Evolutionary conservation across 2,329 filamentous ascomycete species (phyloP), one percentile per base, ranked within the genome.

Genomic region (Ascochyta koolunga): DNA sequence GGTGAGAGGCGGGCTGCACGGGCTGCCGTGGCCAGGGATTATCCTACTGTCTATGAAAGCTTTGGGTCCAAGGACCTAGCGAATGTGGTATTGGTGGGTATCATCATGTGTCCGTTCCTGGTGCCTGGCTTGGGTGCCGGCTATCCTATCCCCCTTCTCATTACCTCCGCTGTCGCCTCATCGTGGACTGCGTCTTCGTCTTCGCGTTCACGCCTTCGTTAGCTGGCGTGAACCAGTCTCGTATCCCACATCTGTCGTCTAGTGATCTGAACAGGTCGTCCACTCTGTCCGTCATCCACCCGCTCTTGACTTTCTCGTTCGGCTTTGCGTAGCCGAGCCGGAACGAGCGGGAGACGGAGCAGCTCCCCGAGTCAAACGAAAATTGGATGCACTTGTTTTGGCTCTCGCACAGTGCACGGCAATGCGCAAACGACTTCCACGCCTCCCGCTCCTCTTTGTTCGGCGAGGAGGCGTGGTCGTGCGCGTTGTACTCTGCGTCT

Each of bases 231-330:
- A 70, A 74, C 72, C 72, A 75, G 42, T 75, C 71, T 15, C 65
- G 41, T 15, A 72, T 55, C 3, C 70, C 67, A 31, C 71, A 73
- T 43, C 61, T 60, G 8, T 65, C 64, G 31, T 75, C 73, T 0
- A 75, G 43, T 9, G 54, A 46, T 13, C 64, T 46, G 48, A 75
- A 74, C 5, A 73, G 50, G 10, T 66, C 62, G 35, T 75, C 70
- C 0, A 75, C 69, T 5, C 73, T 61, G 24, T 75, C 71, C 8
- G 65, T 54, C 69, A 75, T 70, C 73, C 73, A 75, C 4, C 73
- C 73, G 15, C 67, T 68, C 22, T 51, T 59, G 5, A 71, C 61
- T 18, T 64, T 59, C 53, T 65, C 62, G 13, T 58, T 60, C 3
- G 68, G 66, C 53, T 66, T 70, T 5, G 66, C 65, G 7, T 70